Conservation (phyloP, 2,329 filamentous ascomycete species). For the Nemania diffusa region DNA sequence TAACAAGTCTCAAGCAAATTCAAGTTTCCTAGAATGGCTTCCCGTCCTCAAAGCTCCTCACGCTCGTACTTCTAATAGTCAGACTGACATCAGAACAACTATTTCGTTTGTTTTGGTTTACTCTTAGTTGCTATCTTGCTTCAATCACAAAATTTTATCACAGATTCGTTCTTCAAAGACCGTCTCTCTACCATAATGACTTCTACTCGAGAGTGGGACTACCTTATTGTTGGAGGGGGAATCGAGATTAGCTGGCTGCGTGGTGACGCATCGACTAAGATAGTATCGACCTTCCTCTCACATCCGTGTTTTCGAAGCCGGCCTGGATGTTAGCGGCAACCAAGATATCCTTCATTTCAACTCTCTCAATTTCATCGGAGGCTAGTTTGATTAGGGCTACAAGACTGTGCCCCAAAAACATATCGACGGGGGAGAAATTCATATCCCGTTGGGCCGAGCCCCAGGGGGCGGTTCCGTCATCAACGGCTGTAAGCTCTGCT, state of each 20-base stretch:
- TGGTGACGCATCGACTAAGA: constrained; percentile 36
- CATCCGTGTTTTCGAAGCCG: constrained; percentile 41
- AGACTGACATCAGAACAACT: too few species aligned
- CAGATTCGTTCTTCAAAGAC: too few species aligned
- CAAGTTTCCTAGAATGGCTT: too few species aligned
- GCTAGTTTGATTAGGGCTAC: constrained; percentile 40
- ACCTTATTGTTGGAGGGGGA: constrained; percentile 40
- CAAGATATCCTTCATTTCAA: constrained; percentile 39
- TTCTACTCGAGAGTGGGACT: constrained; percentile 36
- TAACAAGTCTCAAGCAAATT: too few species aligned
- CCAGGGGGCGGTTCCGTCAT: constrained; percentile 41
- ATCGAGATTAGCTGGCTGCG: constrained; percentile 36
- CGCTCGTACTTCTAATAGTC: too few species aligned
- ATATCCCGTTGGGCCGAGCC: constrained; percentile 35
- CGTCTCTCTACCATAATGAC: background rate
- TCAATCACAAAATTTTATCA: too few species aligned
- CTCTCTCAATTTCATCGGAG: constrained; percentile 39
- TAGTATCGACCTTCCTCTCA: constrained; percentile 31
- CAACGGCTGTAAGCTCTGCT: constrained; percentile 37
- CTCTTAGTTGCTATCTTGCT: too few species aligned
- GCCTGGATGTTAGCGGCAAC: constrained; percentile 36
- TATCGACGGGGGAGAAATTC: constrained; percentile 32
- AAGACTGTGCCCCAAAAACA: constrained; percentile 37
- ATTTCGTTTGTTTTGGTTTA: too few species aligned
- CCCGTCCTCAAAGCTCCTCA: too few species aligned